Base-by-base conservation (phyloP, 805 yeast genomes). In the Candida piceae region DNA sequence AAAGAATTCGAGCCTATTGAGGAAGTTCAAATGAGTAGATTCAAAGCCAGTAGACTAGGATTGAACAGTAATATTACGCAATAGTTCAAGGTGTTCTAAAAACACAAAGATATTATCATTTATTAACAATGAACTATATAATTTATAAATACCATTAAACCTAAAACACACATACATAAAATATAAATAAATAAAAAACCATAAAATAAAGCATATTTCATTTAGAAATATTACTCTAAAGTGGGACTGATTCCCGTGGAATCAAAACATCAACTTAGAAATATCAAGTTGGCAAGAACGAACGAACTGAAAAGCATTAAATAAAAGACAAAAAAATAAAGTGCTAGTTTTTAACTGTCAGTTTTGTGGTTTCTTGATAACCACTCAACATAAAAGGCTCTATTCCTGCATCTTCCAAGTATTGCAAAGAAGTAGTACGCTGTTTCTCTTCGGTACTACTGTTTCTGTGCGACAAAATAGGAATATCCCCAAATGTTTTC, bases 1-100 rank as follows among this genome's bases (percentile, higher is more conserved):
- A 49, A 59, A 41, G 89, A 78, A 39, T 48, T 76, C 15, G 94
- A 83, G 50, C 87, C 86, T 0, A 62, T 83, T 6, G 87, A 83
- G 46, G 78, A 78, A 0, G 54, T 73, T 7, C 78, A 67, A 41
- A 62, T 74, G 1, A 84, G 94, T 52, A 64, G 87, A 35, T 86
- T 86, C 57, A 82, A 68, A 50, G 75, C 84, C 9, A 81, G 84
- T 5, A 50, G 60, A 22, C 39, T 59, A 16, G 63, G 57, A 27
- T 36, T 49, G 32, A 34, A 34, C 15, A 23, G 39, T 16, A 5
- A 13, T 9, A 23, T 20, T 4, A 23, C 20, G 7, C n/a, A 16
- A 30, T 9, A 9, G 8, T 8, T n/a, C n/a, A n/a, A n/a, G n/a
- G n/a, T n/a, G n/a, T n/a, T n/a, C n/a, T n/a, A n/a, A n/a, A n/a